phyloP scores from a whole-genome alignment of 352 stramenopile species.

The Phytophthora quininea region DNA sequence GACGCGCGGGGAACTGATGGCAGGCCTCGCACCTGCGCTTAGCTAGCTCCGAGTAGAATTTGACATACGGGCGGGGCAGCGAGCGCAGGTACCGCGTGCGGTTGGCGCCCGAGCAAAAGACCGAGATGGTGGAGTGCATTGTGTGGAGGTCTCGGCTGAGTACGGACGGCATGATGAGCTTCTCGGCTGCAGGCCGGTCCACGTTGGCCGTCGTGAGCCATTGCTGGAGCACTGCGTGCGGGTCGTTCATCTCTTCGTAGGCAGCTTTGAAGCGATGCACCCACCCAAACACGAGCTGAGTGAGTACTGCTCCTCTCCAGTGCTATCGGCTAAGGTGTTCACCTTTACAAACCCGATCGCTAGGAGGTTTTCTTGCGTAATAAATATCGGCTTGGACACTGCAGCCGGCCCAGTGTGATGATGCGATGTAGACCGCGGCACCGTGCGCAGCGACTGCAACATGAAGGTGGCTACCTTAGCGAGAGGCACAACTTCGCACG shows the following conservation, averaged over 20 bases:
- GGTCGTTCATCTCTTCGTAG: constrained; percentile 84
- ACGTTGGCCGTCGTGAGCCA: constrained; percentile 78
- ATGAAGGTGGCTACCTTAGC: constrained; percentile 75
- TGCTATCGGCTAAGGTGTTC: constrained; percentile 16
- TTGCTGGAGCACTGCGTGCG: constrained; percentile 68
- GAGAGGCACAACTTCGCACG: constrained; percentile 75
- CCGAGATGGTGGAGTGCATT: constrained; percentile 78
- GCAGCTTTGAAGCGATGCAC: constrained; percentile 68
- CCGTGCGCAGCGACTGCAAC: constrained; percentile 45
- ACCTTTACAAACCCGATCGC: constrained; percentile 60
- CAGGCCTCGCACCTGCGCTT: constrained; percentile 81
- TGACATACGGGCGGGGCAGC: constrained; percentile 78
- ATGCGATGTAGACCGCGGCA: constrained; percentile 8
- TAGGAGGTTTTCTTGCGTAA: constrained; percentile 51
- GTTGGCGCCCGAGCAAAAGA: constrained; percentile 65
- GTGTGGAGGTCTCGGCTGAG: constrained; percentile 76
- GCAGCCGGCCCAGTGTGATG: constrained; percentile 14
- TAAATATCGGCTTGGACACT: constrained; percentile 65
- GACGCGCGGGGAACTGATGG: constrained; percentile 79
- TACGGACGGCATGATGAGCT: constrained; percentile 46
- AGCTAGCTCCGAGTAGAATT: constrained; percentile 86
- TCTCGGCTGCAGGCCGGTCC: constrained; percentile 29
- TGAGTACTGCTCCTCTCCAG: constrained; percentile 29
- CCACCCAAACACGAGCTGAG: constrained; percentile 56
- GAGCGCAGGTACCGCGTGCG: constrained; percentile 76